Evolutionary conservation across 2,329 filamentous ascomycete species (phyloP).

Genomic region (Cladophialophora bantiana): DNA sequence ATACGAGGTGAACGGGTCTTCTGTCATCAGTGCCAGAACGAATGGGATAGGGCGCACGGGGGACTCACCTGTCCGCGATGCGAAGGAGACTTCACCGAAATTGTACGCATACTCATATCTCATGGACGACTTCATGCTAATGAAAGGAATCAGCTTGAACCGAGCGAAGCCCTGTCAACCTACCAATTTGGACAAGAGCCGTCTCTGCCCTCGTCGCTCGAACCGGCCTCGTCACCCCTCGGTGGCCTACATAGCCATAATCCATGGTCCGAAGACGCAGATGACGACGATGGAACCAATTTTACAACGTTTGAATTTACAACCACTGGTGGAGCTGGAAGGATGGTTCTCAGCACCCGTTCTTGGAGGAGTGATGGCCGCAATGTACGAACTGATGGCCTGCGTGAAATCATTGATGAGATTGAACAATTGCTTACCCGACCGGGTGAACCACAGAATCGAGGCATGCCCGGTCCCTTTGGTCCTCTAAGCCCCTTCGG

Average conservation of each 20-base stretch:
- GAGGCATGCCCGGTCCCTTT: constrained; percentile 16
- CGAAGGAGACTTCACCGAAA: constrained; percentile 79
- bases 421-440: constrained; percentile 24
- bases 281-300: constrained; percentile 50
- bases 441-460: constrained; percentile 17
- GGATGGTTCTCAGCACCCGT: constrained; percentile 37
- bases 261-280: constrained; percentile 56
- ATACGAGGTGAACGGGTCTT: constrained; percentile 73
- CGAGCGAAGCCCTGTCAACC: constrained; percentile 41
- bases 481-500: constrained; percentile 20
- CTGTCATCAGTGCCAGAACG: constrained; percentile 80
- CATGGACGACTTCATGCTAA: constrained; percentile 15
- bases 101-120: constrained; percentile 64
- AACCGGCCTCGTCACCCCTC: constrained; percentile 43
- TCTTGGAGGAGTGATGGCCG: constrained; percentile 26
- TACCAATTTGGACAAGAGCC: constrained; percentile 46
- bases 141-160: constrained; percentile 26
- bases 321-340: constrained; percentile 33
- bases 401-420: constrained; percentile 15
- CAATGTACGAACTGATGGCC: constrained; percentile 17
- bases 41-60: constrained; percentile 79
- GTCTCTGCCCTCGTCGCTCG: constrained; percentile 38
- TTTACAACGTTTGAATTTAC: constrained; percentile 40
- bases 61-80: constrained; percentile 80
- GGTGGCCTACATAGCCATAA: constrained; percentile 51